phyloP scores from a whole-genome alignment of 2,329 filamentous ascomycete species.

The Dendryphion nanum region DNA sequence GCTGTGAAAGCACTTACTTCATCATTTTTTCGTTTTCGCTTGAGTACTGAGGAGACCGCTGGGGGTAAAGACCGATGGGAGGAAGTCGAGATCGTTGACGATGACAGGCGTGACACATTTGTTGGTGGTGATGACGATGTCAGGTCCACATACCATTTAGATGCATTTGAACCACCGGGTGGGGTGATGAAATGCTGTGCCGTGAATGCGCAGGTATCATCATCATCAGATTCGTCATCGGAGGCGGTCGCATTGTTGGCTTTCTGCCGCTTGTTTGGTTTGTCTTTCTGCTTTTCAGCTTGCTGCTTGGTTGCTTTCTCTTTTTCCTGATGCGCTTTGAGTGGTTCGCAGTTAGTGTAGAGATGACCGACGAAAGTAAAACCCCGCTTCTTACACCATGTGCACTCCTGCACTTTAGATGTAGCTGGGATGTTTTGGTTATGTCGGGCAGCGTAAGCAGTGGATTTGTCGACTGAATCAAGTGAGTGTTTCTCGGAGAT shows the following conservation, averaged over 20 bases:
- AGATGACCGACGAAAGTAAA: constrained; percentile 5
- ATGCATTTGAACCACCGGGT: no score
- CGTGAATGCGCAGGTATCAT: neutral
- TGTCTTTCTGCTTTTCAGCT: no score
- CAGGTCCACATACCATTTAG: no score
- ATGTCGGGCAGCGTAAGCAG: neutral
- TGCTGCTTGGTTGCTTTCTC: neutral
- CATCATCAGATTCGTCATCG: neutral
- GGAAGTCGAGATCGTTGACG: no score
- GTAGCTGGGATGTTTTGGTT: neutral
- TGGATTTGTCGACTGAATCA: neutral
- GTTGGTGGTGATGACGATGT: no score
- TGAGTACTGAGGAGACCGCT: no score
- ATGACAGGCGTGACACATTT: no score
- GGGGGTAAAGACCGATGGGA: no score
- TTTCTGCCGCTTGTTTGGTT: neutral
- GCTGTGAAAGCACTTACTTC: neutral
- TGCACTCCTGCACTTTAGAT: neutral
- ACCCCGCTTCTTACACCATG: constrained; percentile 6
- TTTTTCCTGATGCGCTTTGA: constrained; percentile 6
- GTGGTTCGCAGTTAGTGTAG: constrained; percentile 7
- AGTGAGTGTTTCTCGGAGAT: constrained; percentile 6
- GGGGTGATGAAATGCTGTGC: no score
- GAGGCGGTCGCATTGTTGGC: neutral
- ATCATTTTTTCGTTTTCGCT: no score